Evolutionary conservation across 2,329 filamentous ascomycete species (phyloP), one percentile per base, ranked within the genome.

Genomic region (Neurospora crassa): DNA sequence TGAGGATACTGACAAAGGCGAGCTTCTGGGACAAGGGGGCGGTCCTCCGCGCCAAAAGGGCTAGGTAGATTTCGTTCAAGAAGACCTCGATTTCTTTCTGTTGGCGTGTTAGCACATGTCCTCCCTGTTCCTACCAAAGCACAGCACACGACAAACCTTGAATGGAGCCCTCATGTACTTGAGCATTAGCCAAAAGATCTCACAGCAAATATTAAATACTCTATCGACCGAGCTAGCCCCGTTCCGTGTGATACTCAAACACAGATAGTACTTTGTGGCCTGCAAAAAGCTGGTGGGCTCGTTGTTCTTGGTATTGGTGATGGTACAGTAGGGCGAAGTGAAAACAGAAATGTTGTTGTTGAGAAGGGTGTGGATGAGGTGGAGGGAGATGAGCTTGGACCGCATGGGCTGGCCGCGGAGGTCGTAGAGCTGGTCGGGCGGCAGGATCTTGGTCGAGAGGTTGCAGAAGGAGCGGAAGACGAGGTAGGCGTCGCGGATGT

Each of bases 401-500:
- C 96, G 91, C 95, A 99, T 99, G 45, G 95, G 93, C 78, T 97
- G 94, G 20, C 94, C 95, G 71, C 93, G 94, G 69, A 97, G 83
- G 78, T 99, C 96, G 77, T 95, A 94, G 24, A 97, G 89, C 80
- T 98, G 94, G 73, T 99, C 96, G 2, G 94, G 90, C 10, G 92
- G 89, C 37, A 99, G 85, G 53, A 94, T 84, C 80, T 99, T 99
- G 74, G 95, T 97, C 72, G 95, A 97, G 67, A 99, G 85, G 81
- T 97, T 97, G 85, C 96, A 99, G 83, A 99, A 96, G 3, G 96
- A 97, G 41, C 96, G 89, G 83, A 99, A 98, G 67, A 99, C 94
- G 29, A 99, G 88, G 80, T 98, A 99, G 11, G 96, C 94, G 82
- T 99, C 96, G 76, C 96, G 92, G 76, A 98, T 94, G 79, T 97